Base-by-base conservation (phyloP, 2,329 filamentous ascomycete genomes). In the Penicillium sp. region DNA sequence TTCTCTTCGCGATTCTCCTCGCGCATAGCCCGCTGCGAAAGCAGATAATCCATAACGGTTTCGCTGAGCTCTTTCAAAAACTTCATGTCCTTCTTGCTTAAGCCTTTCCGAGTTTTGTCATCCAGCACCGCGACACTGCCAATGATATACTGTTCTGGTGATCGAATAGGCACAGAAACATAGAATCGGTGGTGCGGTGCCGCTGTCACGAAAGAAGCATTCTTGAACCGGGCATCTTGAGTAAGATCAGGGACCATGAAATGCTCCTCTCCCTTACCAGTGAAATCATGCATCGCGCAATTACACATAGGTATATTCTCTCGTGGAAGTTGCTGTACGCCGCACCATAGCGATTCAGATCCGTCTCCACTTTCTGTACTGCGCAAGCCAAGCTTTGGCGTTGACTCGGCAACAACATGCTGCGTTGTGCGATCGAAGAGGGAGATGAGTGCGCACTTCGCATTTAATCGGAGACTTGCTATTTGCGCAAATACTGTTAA, bases 391-490 rank as follows among this genome's bases (percentile, higher is more conserved):
- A 68, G 57, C 6, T 47, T 43, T 6, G 58, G 61, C 0, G 68
- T 70, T 0, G 68, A 62, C 56, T 72, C 70, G 0, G 69, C 69
- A 9, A 72, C 49, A 16, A 72, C 57, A 58, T 71, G 61, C 49
- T 72, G 68, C 13, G 49, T 60, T 4, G 47, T 60, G 13, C 54
- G 57, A 49, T 70, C 69, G 39, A 71, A 69, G 1, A 72, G 60
- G 4, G 67, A 69, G 22, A 72, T 70, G 4, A 70, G 31, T 9
- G 65, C 63, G 24, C 68, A 58, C 31, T 58, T 54, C 8, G 63
- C 62, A 19, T 65, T 24, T 44, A 71, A 56, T 22, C 66, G 60
- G 13, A 72, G 47, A 22, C 63, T 60, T 8, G 62, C 65, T 11
- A 72, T 56, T 48, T 72, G 69, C 2, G 69, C 69, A 35, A 72